phyloP scores from a whole-genome alignment of 495 filamentous ascomycete species.

The Penicillium atrosanguineum region DNA sequence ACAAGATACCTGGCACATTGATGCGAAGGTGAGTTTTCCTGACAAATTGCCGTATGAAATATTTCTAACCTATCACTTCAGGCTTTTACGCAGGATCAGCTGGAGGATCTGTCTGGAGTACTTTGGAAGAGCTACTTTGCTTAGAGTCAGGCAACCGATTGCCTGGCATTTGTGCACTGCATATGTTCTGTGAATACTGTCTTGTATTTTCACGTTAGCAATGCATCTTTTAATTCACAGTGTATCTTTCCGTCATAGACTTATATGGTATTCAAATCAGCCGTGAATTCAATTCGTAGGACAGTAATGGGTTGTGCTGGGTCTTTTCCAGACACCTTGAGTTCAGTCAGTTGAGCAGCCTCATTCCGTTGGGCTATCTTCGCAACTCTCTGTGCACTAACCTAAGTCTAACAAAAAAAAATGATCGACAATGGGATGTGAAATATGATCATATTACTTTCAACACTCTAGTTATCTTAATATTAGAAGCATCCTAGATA shows the following conservation, averaged over 20 bases:
- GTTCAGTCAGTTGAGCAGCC: too few relatives aligned
- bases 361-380: too few relatives aligned
- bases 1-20: constrained; percentile 97
- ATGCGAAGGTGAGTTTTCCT: constrained; percentile 76
- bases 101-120: constrained; percentile 93
- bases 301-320: too few relatives aligned
- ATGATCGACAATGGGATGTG: too few relatives aligned
- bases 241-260: not conserved
- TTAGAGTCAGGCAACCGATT: constrained; percentile 32
- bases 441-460: too few relatives aligned
- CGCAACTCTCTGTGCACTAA: too few relatives aligned
- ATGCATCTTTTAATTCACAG: not conserved
- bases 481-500: too few relatives aligned
- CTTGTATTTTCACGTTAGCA: not conserved
- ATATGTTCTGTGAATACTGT: not conserved
- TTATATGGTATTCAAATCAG: not conserved
- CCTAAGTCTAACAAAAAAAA: too few relatives aligned
- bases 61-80: constrained; percentile 41
- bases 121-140: constrained; percentile 99
- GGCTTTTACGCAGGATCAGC: constrained; percentile 89
- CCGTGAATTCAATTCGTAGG: not conserved
- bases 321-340: too few relatives aligned
- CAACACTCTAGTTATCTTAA: too few relatives aligned
- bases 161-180: not conserved
- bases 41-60: not conserved